A percentile compares a stretch with the other conserved stretches of the same genome.
Conservation (phyloP, 2,329 filamentous ascomycete species). For the Nigrograna mackinnonii region DNA sequence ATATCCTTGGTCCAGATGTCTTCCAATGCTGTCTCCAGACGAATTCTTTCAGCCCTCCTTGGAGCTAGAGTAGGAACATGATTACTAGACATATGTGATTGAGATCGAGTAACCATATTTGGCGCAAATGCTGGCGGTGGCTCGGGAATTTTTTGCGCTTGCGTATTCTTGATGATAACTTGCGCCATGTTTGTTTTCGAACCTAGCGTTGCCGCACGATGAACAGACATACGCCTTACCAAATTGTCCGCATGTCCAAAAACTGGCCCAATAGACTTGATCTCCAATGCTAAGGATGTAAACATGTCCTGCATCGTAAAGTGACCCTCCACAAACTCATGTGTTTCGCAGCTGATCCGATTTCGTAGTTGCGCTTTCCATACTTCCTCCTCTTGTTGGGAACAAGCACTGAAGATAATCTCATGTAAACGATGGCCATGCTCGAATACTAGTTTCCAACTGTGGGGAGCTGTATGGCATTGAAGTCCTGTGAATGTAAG, state of each 20-base stretch:
- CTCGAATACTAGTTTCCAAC: slow-evolving; percentile 91
- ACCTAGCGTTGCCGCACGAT: slow-evolving; percentile 75
- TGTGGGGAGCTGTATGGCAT: slow-evolving; percentile 83
- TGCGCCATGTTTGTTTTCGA: slow-evolving; percentile 70
- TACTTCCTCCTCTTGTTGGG: slow-evolving; percentile 73
- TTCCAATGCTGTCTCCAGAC: slow-evolving; percentile 72
- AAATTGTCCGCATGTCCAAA: slow-evolving; percentile 71
- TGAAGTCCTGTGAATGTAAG: slow-evolving; percentile 67
- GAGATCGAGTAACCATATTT: slow-evolving; percentile 73
- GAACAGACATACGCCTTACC: slow-evolving; percentile 74
- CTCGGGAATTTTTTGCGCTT: slow-evolving; percentile 63
- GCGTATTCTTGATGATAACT: slow-evolving; percentile 86
- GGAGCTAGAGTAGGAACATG: slow-evolving; percentile 74
- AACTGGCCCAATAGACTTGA: slow-evolving; percentile 74
- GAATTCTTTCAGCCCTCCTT: slow-evolving; percentile 72
- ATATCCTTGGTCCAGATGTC: slow-evolving; percentile 85
- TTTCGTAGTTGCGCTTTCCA: slow-evolving; percentile 74
- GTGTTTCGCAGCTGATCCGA: slow-evolving; percentile 53
- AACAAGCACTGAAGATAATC: slow-evolving; percentile 84
- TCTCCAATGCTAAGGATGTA: slow-evolving; percentile 68
- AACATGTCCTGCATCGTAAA: slow-evolving; percentile 56
- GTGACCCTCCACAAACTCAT: slow-evolving; percentile 54
- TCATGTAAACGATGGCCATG: slow-evolving; percentile 78
- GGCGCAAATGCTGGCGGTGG: slow-evolving; percentile 47
- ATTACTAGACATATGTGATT: slow-evolving; percentile 73